Base-by-base conservation (phyloP, 495 filamentous ascomycete genomes). In the Lasiosphaeria hispida region DNA sequence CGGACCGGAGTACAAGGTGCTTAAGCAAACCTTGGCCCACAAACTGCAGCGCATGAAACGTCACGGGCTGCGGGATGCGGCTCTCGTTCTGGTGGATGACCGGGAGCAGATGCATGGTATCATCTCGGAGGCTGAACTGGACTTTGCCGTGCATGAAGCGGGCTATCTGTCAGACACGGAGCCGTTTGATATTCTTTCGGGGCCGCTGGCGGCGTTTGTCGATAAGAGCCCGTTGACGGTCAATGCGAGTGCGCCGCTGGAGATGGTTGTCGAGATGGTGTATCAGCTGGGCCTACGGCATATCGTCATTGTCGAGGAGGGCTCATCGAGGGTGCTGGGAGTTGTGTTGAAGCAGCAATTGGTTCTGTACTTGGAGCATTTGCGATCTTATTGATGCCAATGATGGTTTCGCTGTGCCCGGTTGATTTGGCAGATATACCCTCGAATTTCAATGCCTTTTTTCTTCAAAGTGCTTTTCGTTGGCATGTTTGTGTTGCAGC, bases 201-300 rank as follows among this genome's bases (percentile, higher is more conserved):
- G 68, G 13, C 60, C 71, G 3, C 53, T 85, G 23, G 66, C 67
- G 10, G 64, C 63, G 11, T 82, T 85, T 60, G 76, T 83, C 7
- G 82, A 85, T 63, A 69, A 77, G 13, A 83, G 79, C 14, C 80
- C 80, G 23, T 47, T 83, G 53, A 77, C 68, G 7, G 65, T 85
- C 10, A 77, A 71, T 57, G 77, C 71, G 0, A 74, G 75, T 43
- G 78, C 82, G 45, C 82, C 82, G 37, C 69, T 85, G 65, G 81
- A 85, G 68, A 82, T 81, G 69, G 74, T 74, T 10, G 77, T 82
- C 23, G 80, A 84, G 72, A 79, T 83, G 76, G 83, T 85, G 73
- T 77, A 75, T 11, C 82, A 79, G 63, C 61, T 85, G 42, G 82
- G 82, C 0, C 52, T 85, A 60, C 64, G 80, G 57, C 68, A 83